phyloP scores from a whole-genome alignment of 2,329 filamentous ascomycete species.

The Colletotrichum aenigma region DNA sequence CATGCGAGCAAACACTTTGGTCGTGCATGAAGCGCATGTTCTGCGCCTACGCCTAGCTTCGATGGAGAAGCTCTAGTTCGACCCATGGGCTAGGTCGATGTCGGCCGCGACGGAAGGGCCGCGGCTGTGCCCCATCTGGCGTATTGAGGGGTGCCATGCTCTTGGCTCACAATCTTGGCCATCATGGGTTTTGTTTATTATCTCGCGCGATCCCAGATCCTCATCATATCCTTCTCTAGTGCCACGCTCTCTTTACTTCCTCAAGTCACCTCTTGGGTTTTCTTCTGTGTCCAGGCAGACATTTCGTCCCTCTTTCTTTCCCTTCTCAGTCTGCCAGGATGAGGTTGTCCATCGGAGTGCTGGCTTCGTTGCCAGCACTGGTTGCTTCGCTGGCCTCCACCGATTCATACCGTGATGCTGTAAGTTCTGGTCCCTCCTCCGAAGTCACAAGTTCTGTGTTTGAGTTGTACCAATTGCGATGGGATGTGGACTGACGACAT shows the following conservation, averaged over 20 bases:
- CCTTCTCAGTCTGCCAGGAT: not conserved
- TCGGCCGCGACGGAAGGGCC: not conserved
- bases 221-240: not conserved
- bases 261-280: not conserved
- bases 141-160: not conserved
- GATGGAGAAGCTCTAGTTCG: constrained; percentile 1
- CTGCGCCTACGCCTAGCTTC: not conserved
- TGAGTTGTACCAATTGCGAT: not conserved
- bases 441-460: not conserved
- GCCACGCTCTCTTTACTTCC: not conserved
- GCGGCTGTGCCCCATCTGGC: not conserved
- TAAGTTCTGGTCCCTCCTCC: not conserved
- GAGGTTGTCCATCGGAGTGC: constrained; percentile 12
- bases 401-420: constrained; percentile 21
- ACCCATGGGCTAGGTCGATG: not conserved
- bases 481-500: not conserved
- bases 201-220: not conserved
- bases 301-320: not conserved
- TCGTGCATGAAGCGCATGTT: not conserved
- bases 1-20: not conserved
- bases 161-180: not conserved
- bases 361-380: constrained; percentile 21
- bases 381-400: constrained; percentile 18
- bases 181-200: constrained; percentile 16
- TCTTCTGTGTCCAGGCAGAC: not conserved